Evolutionary conservation across 2,329 filamentous ascomycete genomes (phyloP).

Genomic region (Chaetomiaceae sp.): DNA sequence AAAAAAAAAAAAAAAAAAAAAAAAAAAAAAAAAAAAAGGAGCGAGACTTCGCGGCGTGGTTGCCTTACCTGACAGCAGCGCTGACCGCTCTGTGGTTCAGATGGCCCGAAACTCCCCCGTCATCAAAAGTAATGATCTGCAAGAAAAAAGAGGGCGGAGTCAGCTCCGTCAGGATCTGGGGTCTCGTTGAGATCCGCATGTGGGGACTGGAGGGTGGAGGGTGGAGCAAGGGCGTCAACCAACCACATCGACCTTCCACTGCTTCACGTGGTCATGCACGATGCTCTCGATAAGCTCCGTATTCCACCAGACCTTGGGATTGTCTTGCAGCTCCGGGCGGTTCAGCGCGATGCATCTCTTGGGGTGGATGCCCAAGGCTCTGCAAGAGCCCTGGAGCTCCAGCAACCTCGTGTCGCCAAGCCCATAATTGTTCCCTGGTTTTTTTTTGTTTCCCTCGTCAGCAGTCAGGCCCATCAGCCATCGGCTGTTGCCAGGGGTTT

Average conservation of each 20-base stretch:
- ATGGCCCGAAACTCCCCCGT: slow-evolving; percentile 37
- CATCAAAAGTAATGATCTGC: slow-evolving; percentile 38
- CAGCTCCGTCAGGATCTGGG: not conserved
- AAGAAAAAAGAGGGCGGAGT: not conserved
- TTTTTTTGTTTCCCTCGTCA: not conserved
- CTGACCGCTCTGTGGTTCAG: slow-evolving; percentile 38
- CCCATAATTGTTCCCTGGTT: slow-evolving; percentile 29
- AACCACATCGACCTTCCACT: slow-evolving; percentile 36
- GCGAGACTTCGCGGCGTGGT: not conserved
- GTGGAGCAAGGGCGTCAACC: not conserved
- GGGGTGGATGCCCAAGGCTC: slow-evolving; percentile 28
- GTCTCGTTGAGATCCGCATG: not conserved
- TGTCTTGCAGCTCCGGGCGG: slow-evolving; percentile 34
- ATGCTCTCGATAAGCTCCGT: slow-evolving; percentile 31
- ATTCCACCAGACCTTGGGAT: slow-evolving; percentile 37
- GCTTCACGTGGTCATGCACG: slow-evolving; percentile 32
- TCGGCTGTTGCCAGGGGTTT: not conserved
- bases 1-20: no score
- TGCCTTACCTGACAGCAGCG: slow-evolving; percentile 33
- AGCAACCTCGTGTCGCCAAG: slow-evolving; percentile 27
- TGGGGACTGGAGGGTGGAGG: not conserved
- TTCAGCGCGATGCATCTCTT: slow-evolving; percentile 32
- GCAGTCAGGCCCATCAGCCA: not conserved
- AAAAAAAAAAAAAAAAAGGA: no score
- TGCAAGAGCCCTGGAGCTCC: slow-evolving; percentile 31